Base-by-base conservation (phyloP, 2,329 filamentous ascomycete genomes). In the Beauveria asiatica region DNA sequence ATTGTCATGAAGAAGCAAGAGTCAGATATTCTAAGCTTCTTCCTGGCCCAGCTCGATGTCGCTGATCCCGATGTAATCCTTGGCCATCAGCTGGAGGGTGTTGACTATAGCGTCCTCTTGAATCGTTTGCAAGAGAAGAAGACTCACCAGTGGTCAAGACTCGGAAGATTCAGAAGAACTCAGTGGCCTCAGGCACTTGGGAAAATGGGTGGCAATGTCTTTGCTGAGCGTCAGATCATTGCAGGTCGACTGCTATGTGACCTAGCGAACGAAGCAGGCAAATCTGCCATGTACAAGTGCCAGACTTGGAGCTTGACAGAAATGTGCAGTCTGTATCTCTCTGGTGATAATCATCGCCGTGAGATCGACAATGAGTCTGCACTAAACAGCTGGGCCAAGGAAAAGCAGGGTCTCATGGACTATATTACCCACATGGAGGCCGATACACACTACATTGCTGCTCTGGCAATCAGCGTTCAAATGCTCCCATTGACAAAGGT, bases 301-400 rank as follows among this genome's bases (percentile, higher is more conserved):
- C 93, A 97, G 73, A 96, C 92, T 3, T 99, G 94, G 94, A 96
- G 89, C 72, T 80, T 99, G 73, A 95, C 93, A 2, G 94, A 99
- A 73, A 99, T 99, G 92, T 96, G 92, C 72, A 90, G 87, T 64
- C 81, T 97, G 17, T 96, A 97, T 65, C 85, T 99, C 5, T 82
- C 85, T 37, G 84, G 84, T 27, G 84, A 84, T 60, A 87, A 87
- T 69, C 80, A 80, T 46, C 88, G 94, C 46, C 84, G 87, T 59
- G 94, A 99, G 42, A 76, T 99, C 37, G 93, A 99, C 71, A 93
- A 89, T 66, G 94, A 97, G 66, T 85, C 80, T 57, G 92, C 91
- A 3, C 77, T 99, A 61, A 92, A 89, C 71, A 89, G 88, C 21
- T 96, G 91, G 92, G 84, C 83, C 5, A 88, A 74, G 58, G 75